Evolutionary conservation across 1,284 basidiomycete genomes (phyloP).

Genomic region (Cryptococcus jaspeensis): DNA sequence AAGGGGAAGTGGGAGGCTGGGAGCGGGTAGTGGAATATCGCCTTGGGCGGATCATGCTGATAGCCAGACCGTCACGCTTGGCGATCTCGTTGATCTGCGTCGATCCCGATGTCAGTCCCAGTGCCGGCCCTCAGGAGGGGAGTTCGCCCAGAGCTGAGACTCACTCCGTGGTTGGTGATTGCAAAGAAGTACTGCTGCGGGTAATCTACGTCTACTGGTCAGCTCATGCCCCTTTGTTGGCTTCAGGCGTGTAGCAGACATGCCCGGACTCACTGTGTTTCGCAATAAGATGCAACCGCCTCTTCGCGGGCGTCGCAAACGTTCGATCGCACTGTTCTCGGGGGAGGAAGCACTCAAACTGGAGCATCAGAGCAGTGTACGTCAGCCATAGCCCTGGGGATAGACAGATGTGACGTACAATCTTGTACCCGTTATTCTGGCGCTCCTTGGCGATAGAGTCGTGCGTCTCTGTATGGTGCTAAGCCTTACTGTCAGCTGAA

Average conservation of each 20-base stretch:
- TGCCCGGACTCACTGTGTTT: constrained; percentile 57
- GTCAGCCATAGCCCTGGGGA: not conserved
- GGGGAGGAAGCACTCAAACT: constrained; percentile 79
- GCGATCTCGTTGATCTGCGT: constrained; percentile 38
- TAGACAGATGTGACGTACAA: constrained; percentile 58
- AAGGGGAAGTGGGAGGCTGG: too few relatives aligned
- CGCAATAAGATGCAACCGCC: constrained; percentile 76
- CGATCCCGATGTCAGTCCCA: too few relatives aligned
- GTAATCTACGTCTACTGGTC: constrained; percentile 53
- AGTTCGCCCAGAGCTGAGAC: too few relatives aligned
- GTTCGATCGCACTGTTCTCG: constrained; percentile 58
- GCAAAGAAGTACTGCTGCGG: constrained; percentile 85
- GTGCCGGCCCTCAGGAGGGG: too few relatives aligned
- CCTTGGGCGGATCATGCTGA: constrained; percentile 37
- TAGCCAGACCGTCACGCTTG: constrained; percentile 37
- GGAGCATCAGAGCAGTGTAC: not conserved
- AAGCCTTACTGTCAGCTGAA: constrained; percentile 11
- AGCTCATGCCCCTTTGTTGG: too few relatives aligned
- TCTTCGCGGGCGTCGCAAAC: constrained; percentile 73
- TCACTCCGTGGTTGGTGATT: constrained; percentile 73
- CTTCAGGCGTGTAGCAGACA: not conserved
- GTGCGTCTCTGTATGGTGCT: constrained; percentile 86
- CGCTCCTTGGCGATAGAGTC: constrained; percentile 72
- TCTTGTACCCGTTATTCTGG: constrained; percentile 81
- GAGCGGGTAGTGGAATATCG: constrained; percentile 3